phyloP scores from a whole-genome alignment of 352 stramenopile genomes.

The Globisporangium yorkense region DNA sequence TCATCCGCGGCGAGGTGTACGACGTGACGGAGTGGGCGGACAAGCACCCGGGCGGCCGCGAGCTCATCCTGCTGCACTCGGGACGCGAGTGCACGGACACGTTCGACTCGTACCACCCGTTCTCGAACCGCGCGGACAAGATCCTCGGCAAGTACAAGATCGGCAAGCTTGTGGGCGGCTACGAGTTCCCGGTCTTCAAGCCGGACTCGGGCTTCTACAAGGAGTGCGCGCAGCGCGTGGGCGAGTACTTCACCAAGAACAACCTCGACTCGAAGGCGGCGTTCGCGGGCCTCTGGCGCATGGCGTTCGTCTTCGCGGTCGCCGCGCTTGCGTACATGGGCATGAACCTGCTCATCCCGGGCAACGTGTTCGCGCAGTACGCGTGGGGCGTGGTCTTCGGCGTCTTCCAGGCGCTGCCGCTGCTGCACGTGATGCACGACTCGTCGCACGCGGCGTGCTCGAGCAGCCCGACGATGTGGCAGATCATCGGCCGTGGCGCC shows the following conservation, averaged over 20 bases:
- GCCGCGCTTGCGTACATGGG: slow-evolving; percentile 63
- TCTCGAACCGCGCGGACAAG: slow-evolving; percentile 78
- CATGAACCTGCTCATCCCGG: slow-evolving; percentile 65
- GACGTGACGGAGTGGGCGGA: slow-evolving; percentile 89
- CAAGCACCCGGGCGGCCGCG: slow-evolving; percentile 73
- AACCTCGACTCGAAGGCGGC: slow-evolving; percentile 84
- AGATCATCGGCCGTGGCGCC: slow-evolving; percentile 63
- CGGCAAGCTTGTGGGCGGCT: slow-evolving; percentile 63
- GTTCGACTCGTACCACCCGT: slow-evolving; percentile 90
- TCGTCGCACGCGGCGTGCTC: slow-evolving; percentile 88
- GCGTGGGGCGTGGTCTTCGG: slow-evolving; percentile 79
- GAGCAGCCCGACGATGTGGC: slow-evolving; percentile 68
- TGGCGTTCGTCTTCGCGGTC: slow-evolving; percentile 70
- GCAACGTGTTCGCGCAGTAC: slow-evolving; percentile 58
- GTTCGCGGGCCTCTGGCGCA: slow-evolving; percentile 83
- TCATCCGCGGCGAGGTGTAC: slow-evolving; percentile 92
- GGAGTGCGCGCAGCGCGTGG: slow-evolving; percentile 76
- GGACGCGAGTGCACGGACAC: slow-evolving; percentile 85
- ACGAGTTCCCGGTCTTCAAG: slow-evolving; percentile 90
- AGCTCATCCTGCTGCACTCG: slow-evolving; percentile 77
- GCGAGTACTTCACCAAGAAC: slow-evolving; percentile 88
- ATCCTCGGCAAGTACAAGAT: slow-evolving; percentile 84
- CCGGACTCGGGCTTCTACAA: slow-evolving; percentile 90
- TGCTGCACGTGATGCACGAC: slow-evolving; percentile 93
- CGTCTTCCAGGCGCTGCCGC: slow-evolving; percentile 82